Conservation (phyloP, 768 basidiomycete genomes). For the Amanita molliuscula region DNA sequence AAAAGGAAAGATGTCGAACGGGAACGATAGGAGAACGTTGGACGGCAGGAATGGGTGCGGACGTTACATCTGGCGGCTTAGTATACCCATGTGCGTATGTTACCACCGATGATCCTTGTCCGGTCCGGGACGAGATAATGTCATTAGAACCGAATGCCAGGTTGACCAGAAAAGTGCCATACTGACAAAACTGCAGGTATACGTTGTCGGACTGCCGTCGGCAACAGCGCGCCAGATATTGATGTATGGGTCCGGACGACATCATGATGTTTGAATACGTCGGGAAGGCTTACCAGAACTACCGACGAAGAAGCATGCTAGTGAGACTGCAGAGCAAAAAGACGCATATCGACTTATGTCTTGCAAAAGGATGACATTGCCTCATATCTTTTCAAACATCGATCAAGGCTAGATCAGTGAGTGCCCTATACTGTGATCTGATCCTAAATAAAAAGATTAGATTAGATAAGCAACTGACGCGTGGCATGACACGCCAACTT, state of each 20-base stretch:
- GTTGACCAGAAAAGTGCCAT: neutral
- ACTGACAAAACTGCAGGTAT: slow-evolving; percentile 39
- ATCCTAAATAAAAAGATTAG: neutral
- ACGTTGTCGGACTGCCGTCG: slow-evolving; percentile 33
- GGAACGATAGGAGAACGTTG: neutral
- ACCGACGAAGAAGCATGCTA: neutral
- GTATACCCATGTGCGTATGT: slow-evolving; percentile 39
- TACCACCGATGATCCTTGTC: slow-evolving; percentile 33
- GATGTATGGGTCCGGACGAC: slow-evolving; percentile 39
- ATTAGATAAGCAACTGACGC: neutral
- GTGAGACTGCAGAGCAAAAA: neutral
- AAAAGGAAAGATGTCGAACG: neutral
- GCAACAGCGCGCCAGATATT: slow-evolving; percentile 45
- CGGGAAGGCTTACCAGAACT: neutral
- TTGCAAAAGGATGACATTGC: neutral
- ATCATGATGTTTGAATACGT: no score
- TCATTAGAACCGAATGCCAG: neutral
- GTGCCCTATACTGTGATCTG: no score
- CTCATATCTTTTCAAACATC: neutral
- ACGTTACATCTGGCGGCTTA: slow-evolving; percentile 23
- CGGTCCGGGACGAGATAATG: slow-evolving; percentile 31
- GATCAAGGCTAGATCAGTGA: no score
- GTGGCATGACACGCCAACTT: slow-evolving; percentile 1
- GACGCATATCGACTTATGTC: neutral
- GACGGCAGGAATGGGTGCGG: slow-evolving; percentile 1